Percentiles rank a stretch among this genome's conserved stretches.
Conservation (phyloP, 2,329 filamentous ascomycete species). For the Phialemonium atrogriseum region DNA sequence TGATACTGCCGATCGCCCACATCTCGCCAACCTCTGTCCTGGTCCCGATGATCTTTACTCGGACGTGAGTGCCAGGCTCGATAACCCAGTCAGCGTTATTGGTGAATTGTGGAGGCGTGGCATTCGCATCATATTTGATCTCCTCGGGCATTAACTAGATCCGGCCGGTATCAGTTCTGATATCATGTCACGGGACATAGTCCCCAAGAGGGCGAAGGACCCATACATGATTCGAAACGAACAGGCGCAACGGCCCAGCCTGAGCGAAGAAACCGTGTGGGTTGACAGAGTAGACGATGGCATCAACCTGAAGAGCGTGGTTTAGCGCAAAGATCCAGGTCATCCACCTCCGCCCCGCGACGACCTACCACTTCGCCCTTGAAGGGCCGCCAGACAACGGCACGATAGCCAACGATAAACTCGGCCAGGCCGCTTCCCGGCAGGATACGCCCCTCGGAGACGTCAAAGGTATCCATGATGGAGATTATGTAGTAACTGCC, state of each 20-base stretch:
- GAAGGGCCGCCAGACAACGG: slow-evolving; percentile 96
- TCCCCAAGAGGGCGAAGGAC: background rate
- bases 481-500: slow-evolving; percentile 97
- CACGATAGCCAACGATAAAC: slow-evolving; percentile 90
- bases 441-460: slow-evolving; percentile 86
- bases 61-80: slow-evolving; percentile 86
- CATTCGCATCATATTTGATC: slow-evolving; percentile 91
- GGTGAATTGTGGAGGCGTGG: slow-evolving; percentile 92
- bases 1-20: slow-evolving; percentile 96
- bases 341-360: background rate
- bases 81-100: slow-evolving; percentile 92
- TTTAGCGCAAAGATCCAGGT: too few species aligned
- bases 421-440: slow-evolving; percentile 87
- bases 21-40: slow-evolving; percentile 90
- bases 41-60: slow-evolving; percentile 89
- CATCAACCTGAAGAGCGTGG: slow-evolving; percentile 63
- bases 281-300: slow-evolving; percentile 85
- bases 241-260: slow-evolving; percentile 68
- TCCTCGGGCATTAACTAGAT: slow-evolving; percentile 77
- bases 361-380: slow-evolving; percentile 86
- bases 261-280: slow-evolving; percentile 85
- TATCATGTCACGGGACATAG: slow-evolving; percentile 1
- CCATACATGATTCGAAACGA: slow-evolving; percentile 74
- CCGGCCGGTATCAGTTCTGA: too few species aligned
- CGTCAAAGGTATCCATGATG: slow-evolving; percentile 93